phyloP scores from a whole-genome alignment of 768 basidiomycete species.

The Boletus pseudo-olivaceus region DNA sequence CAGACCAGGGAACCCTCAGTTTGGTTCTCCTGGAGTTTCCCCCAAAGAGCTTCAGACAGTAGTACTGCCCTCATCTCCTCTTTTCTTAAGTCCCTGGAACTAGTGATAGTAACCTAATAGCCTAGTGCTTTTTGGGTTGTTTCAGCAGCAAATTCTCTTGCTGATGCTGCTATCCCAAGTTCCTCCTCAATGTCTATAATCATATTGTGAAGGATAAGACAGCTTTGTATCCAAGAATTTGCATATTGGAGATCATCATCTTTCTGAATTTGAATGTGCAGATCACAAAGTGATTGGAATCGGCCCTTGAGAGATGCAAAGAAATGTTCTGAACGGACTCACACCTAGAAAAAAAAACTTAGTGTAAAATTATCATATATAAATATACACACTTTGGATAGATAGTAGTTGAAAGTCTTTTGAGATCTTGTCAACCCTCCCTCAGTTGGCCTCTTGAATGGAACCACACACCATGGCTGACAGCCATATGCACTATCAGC shows the following conservation, averaged over 20 bases:
- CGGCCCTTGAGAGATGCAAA: conserved; percentile 10
- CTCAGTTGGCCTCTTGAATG: conserved; percentile 22
- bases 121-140: too few relatives aligned
- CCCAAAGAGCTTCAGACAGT: too few relatives aligned
- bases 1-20: too few relatives aligned
- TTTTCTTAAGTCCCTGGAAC: too few relatives aligned
- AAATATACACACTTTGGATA: conserved; percentile 23
- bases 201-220: conserved; percentile 15
- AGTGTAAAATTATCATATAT: too few relatives aligned
- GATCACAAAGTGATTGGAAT: conserved; percentile 10
- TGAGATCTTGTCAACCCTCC: conserved; percentile 14
- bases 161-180: background rate
- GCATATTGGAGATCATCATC: background rate
- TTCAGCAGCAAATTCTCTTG: background rate
- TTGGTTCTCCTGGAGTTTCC: too few relatives aligned
- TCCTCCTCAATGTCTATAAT: conserved; percentile 12
- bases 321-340: conserved; percentile 5
- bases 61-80: too few relatives aligned
- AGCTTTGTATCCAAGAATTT: conserved; percentile 1
- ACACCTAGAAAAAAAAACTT: conserved; percentile 6
- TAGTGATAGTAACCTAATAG: too few relatives aligned
- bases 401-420: conserved; percentile 19
- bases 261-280: conserved; percentile 9
- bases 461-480: conserved; percentile 23
- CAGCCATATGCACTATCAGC: conserved; percentile 15